Evolutionary conservation across 257 asterid genomes (phyloP), one percentile per base, ranked within the genome.

Genomic region (Scutellaria barbata): DNA sequence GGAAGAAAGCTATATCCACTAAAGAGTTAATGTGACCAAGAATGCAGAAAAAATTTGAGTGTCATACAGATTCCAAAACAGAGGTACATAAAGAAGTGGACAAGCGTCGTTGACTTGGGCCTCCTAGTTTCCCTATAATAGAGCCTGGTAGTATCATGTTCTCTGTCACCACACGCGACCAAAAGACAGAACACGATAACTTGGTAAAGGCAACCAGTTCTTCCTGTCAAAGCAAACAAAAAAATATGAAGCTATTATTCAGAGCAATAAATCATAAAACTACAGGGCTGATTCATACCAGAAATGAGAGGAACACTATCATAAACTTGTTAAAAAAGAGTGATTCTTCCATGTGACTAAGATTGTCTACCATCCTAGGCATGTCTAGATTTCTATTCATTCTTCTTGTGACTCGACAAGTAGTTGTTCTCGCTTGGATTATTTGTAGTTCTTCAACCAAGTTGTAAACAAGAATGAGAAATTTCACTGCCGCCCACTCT

Each of bases 61-160:
- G 75, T 74, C 88, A 14, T 85, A 89, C 95, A 78, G 98, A 94
- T 88, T 86, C 87, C 94, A 90, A 67, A 80, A 89, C 87, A 77
- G 86, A 80, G 65, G 95, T 83, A 67, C 96, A 81, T 13, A 77
- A 63, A 68, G 87, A 74, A 77, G 89, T 81, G 62, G 95, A 57
- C 81, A 93, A 76, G 75, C 97, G 89, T 39, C 97, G 91, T 76
- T 81, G 95, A 76, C 98, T 93, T 65, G 95, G 95, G 22, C 98
- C 98, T 37, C 98, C 98, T 56, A 93, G 86, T 85, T 85, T 87
- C 80, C 98, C 98, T 71, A 65, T 81, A 43, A 93, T 74, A 77
- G 96, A 81, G 72, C 90, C 88, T 64, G 98, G 90, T 74, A 89
- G 86, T 66, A 63, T 50, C 68, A 72, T 68, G 65, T 80, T 84